Evolutionary conservation across 768 basidiomycete species (phyloP).

Genomic region (Kwoniella heveanensis): DNA sequence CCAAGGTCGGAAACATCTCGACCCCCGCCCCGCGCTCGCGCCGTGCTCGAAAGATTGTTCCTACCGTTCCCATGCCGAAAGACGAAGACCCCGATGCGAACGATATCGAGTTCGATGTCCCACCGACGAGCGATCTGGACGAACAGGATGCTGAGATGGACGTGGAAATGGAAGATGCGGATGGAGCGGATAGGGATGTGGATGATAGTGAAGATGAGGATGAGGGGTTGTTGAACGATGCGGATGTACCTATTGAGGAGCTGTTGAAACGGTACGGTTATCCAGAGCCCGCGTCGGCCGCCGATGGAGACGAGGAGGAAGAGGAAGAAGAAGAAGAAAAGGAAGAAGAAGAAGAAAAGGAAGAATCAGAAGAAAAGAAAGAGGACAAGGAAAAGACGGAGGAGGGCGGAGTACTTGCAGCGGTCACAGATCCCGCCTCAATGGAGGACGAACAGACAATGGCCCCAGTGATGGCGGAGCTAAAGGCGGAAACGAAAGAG

Average conservation of each 20-base stretch:
- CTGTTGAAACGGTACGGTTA: constrained; percentile 57
- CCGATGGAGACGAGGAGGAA: not conserved
- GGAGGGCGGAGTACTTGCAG: not conserved
- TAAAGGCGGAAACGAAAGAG: too few relatives aligned
- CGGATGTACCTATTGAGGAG: constrained; percentile 58
- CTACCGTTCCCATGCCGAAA: constrained; percentile 17
- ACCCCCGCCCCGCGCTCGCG: constrained; percentile 21
- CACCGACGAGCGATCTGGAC: constrained; percentile 47
- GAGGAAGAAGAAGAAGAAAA: constrained; percentile 4
- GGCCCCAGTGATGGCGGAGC: not conserved
- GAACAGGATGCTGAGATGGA: constrained; percentile 57
- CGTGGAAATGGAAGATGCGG: constrained; percentile 58
- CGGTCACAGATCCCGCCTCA: too few relatives aligned
- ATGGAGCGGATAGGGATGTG: constrained; percentile 55
- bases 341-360: constrained; percentile 7
- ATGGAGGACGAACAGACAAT: too few relatives aligned
- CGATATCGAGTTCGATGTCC: constrained; percentile 49
- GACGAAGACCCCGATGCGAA: constrained; percentile 44
- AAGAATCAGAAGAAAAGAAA: not conserved
- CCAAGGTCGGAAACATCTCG: not conserved
- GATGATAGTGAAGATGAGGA: constrained; percentile 54
- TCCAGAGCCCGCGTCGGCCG: constrained; percentile 14
- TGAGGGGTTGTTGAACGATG: constrained; percentile 57
- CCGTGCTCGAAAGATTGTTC: constrained; percentile 24
- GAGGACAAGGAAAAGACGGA: too few relatives aligned